phyloP scores from a whole-genome alignment of 192 early-diverging fungal genomes.

The Linnemannia exigua region DNA sequence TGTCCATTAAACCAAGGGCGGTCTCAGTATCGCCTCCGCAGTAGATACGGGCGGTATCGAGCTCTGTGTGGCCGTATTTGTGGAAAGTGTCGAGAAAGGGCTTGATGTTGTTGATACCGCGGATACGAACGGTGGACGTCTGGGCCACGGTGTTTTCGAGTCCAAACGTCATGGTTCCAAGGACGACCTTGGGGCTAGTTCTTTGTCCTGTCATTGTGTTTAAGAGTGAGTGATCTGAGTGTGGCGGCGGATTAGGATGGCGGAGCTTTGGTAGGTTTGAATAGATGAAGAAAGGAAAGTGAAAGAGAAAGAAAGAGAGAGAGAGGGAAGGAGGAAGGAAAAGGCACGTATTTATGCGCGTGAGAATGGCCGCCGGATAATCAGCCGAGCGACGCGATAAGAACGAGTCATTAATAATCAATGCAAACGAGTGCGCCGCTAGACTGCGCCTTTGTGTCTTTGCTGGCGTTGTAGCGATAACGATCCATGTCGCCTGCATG shows the following conservation, averaged over 20 bases:
- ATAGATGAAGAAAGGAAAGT: slow-evolving; percentile 4
- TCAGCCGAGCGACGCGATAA: no score
- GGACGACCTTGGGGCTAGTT: slow-evolving; percentile 17
- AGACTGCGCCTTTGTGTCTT: no score
- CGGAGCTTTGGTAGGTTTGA: not conserved
- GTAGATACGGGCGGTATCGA: slow-evolving; percentile 62
- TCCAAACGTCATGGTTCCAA: slow-evolving; percentile 51
- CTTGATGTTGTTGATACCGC: slow-evolving; percentile 27
- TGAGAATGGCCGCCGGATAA: not conserved
- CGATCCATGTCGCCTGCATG: no score
- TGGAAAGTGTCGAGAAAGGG: slow-evolving; percentile 34
- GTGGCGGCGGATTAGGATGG: not conserved
- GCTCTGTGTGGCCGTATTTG: slow-evolving; percentile 25
- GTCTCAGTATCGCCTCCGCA: slow-evolving; percentile 20
- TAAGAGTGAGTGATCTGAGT: not conserved
- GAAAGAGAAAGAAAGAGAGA: not conserved
- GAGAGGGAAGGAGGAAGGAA: not conserved
- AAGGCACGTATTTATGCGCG: not conserved
- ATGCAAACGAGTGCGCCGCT: no score
- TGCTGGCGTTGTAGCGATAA: no score
- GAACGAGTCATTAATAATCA: not conserved
- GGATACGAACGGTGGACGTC: slow-evolving; percentile 21
- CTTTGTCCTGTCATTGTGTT: slow-evolving; percentile 1
- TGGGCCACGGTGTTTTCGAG: slow-evolving; percentile 8
- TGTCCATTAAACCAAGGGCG: slow-evolving; percentile 23